Percentiles rank a stretch among this genome's conserved stretches.
Evolutionary conservation across 345 rosid genomes (phyloP).

Genomic region (Heritiera fomes): DNA sequence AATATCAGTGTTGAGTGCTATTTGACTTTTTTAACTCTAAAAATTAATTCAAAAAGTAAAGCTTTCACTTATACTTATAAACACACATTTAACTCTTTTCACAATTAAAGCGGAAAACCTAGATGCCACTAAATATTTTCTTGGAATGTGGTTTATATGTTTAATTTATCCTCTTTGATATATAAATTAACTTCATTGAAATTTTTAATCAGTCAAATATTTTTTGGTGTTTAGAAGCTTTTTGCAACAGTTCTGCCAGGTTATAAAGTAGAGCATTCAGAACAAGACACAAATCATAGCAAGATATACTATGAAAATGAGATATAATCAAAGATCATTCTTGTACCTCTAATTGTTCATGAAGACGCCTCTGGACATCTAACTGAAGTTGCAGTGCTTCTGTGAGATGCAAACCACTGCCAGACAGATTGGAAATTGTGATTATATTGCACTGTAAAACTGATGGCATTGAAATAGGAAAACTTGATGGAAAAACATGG

Average conservation of each 20-base stretch:
- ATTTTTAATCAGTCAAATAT: not conserved
- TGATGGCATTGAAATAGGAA: not conserved
- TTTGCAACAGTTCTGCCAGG: not conserved
- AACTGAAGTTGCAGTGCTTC: constrained; percentile 83
- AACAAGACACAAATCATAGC: not conserved
- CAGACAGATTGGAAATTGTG: constrained; percentile 1
- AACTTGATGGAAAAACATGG: not conserved
- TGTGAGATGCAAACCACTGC: constrained; percentile 67
- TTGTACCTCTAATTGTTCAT: constrained; percentile 87
- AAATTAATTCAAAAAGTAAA: too few relatives aligned
- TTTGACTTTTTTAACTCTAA: too few relatives aligned
- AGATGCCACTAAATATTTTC: too few relatives aligned
- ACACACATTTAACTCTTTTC: too few relatives aligned
- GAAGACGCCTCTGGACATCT: constrained; percentile 88
- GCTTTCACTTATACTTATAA: too few relatives aligned
- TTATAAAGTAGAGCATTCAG: not conserved
- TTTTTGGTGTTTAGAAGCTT: not conserved
- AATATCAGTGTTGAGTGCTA: too few relatives aligned
- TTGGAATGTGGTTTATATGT: too few relatives aligned
- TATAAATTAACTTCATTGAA: too few relatives aligned
- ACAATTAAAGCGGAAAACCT: too few relatives aligned
- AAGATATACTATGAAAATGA: not conserved
- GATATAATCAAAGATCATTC: not conserved
- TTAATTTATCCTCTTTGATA: too few relatives aligned
- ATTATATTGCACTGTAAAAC: not conserved